Evolutionary conservation across 2,329 filamentous ascomycete genomes (phyloP).

Genomic region (Gremmenia infestans): DNA sequence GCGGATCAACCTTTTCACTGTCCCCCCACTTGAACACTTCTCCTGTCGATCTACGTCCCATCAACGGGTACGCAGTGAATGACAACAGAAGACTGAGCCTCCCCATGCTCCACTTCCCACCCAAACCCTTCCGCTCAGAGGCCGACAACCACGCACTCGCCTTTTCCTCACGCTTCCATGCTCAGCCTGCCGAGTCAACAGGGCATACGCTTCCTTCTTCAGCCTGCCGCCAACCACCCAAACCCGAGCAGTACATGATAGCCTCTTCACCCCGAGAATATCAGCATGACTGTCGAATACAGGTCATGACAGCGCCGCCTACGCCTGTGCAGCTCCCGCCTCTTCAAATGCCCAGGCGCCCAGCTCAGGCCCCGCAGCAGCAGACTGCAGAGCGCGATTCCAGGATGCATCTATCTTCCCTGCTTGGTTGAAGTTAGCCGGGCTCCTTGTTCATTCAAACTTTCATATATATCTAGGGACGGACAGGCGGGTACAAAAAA

Average conservation of each 20-base stretch:
- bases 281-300: conserved; percentile 14
- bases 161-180: conserved; percentile 19
- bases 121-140: conserved; percentile 22
- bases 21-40: conserved; percentile 41
- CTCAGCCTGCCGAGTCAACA: conserved; percentile 14
- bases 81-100: conserved; percentile 27
- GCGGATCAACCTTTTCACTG: conserved; percentile 55
- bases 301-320: conserved; percentile 26
- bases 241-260: conserved; percentile 7
- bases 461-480: background rate
- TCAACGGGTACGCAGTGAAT: conserved; percentile 14
- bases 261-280: conserved; percentile 17
- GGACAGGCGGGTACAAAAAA: background rate
- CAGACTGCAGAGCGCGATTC: conserved; percentile 22
- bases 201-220: conserved; percentile 10
- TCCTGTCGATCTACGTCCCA: conserved; percentile 30
- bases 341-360: conserved; percentile 15
- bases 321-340: conserved; percentile 31
- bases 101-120: conserved; percentile 24
- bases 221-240: conserved; percentile 8
- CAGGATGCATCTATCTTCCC: conserved; percentile 30
- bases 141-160: conserved; percentile 18
- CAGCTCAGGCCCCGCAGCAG: conserved; percentile 7
- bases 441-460: background rate
- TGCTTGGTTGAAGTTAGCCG: conserved; percentile 19